Percentiles rank a stretch among this genome's conserved stretches.
Evolutionary conservation across 805 yeast genomes (phyloP).

Genomic region (Starmerella sp.): DNA sequence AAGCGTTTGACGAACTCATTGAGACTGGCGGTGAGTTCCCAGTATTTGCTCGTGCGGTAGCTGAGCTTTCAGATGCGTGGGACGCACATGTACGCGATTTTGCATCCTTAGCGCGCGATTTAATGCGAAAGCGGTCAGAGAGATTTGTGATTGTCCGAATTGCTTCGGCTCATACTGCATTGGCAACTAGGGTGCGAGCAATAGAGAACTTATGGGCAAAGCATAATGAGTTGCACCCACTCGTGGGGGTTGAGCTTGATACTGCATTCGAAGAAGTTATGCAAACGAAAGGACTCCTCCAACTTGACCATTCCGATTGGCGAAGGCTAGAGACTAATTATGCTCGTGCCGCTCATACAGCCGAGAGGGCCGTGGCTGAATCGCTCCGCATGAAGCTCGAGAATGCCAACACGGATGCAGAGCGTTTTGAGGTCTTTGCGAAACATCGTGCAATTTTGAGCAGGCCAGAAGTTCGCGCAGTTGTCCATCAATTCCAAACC

Average conservation of each 20-base stretch:
- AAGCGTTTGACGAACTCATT: slow-evolving; percentile 32
- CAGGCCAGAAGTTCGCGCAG: slow-evolving; percentile 46
- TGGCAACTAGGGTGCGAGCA: slow-evolving; percentile 37
- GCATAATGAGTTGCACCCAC: slow-evolving; percentile 32
- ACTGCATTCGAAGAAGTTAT: slow-evolving; percentile 5
- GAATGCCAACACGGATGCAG: slow-evolving; percentile 27
- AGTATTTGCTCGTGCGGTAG: neutral
- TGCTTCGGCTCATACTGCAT: slow-evolving; percentile 33
- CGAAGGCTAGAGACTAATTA: slow-evolving; percentile 33
- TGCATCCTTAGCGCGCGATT: slow-evolving; percentile 57
- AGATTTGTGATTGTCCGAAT: slow-evolving; percentile 56
- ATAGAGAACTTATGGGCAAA: slow-evolving; percentile 38
- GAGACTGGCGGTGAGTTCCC: slow-evolving; percentile 13
- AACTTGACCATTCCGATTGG: slow-evolving; percentile 30
- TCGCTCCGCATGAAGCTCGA: slow-evolving; percentile 5
- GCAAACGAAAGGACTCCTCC: neutral
- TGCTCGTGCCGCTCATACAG: slow-evolving; percentile 32
- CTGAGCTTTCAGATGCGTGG: slow-evolving; percentile 31
- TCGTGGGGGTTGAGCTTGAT: slow-evolving; percentile 1
- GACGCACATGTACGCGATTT: slow-evolving; percentile 55
- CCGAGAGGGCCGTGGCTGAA: slow-evolving; percentile 31
- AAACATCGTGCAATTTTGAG: slow-evolving; percentile 39
- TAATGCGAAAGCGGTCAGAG: slow-evolving; percentile 61
- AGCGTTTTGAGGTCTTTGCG: slow-evolving; percentile 43
- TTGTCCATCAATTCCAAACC: slow-evolving; percentile 49